Evolutionary conservation across 2,329 filamentous ascomycete species (phyloP), one percentile per base, ranked within the genome.

Genomic region (Sporothrix protearum): DNA sequence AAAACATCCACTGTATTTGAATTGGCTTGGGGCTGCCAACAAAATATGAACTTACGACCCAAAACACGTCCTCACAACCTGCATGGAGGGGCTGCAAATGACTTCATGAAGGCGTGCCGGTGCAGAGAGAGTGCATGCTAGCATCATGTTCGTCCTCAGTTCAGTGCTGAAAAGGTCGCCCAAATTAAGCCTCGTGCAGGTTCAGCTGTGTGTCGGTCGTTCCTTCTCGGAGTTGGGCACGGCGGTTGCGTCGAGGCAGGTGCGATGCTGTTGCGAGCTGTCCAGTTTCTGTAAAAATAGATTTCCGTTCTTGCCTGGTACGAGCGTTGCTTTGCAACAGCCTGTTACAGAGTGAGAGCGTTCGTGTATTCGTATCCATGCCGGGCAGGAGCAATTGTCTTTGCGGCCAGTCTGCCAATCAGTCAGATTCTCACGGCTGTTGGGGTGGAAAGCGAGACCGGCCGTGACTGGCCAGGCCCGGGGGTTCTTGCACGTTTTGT

Each of bases 391-490:
- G 42, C 61, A 45, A 64, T 19, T 61, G 7, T 19, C 59, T 22
- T 45, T n/a, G 39, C 33, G n/a, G n/a, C n/a, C n/a, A n/a, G n/a
- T n/a, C n/a, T n/a, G n/a, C n/a, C 42, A 68, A 36, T 22, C 64
- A 53, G 64, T 36, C 45, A 3, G 3, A n/a, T 36, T 28, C 33
- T 28, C 49, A 57, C 49, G 30, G 19, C 16, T 30, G 67, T 33
- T 45, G 51, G 51, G 47, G 66, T 22, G 22, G 51, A 47, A 69
- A 47, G 51, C 67, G 67, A 57, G 67, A 59, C 67, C 67, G 67
- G 67, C 67, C 51, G 53, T 47, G 67, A 69, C 67, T 57, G 67
- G 36, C 6, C 36, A 28, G 36, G 36, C 22, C 51, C 39, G 39
- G 45, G 64, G 47, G 30, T 55, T 61, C 33, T 61, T 42, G 59